phyloP scores from a whole-genome alignment of 805 yeast genomes.

The Citeromyces nyonsensis region DNA sequence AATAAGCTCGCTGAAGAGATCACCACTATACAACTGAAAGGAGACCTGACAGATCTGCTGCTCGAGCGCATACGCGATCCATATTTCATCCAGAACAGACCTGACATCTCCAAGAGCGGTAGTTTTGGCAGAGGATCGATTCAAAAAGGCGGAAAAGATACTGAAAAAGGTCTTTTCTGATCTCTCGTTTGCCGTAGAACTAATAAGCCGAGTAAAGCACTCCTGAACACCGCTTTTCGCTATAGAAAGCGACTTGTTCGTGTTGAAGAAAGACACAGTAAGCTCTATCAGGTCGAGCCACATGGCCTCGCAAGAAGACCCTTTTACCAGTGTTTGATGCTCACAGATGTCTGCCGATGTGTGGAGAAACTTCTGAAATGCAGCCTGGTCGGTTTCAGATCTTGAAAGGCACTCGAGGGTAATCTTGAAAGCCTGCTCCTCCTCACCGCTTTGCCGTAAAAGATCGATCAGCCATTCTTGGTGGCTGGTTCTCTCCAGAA shows the following conservation, averaged over 20 bases:
- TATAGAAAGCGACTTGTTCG: conserved; percentile 3
- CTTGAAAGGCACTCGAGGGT: too few relatives aligned
- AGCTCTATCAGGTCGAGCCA: too few relatives aligned
- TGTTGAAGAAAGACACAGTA: too few relatives aligned
- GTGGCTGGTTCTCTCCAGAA: too few relatives aligned
- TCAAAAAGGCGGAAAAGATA: conserved; percentile 39
- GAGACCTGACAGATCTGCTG: conserved; percentile 34
- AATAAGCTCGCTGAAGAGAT: conserved; percentile 31
- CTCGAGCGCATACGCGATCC: conserved; percentile 51
- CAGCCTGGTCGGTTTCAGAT: too few relatives aligned
- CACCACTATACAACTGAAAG: conserved; percentile 37
- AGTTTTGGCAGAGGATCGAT: conserved; percentile 25
- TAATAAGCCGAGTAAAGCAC: conserved; percentile 22
- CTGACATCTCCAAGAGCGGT: conserved; percentile 47
- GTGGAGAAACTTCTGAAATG: too few relatives aligned
- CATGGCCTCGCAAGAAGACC: too few relatives aligned
- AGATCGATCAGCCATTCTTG: too few relatives aligned
- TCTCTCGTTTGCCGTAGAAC: not conserved
- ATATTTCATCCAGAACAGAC: conserved; percentile 44
- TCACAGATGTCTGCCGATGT: too few relatives aligned
- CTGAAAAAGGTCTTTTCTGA: conserved; percentile 27
- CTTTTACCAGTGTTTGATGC: too few relatives aligned
- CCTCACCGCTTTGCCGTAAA: too few relatives aligned
- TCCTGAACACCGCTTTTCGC: conserved; percentile 24
- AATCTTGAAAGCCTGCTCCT: too few relatives aligned